Evolutionary conservation across 2,329 filamentous ascomycete species (phyloP).

Genomic region (Xylaria sp.): DNA sequence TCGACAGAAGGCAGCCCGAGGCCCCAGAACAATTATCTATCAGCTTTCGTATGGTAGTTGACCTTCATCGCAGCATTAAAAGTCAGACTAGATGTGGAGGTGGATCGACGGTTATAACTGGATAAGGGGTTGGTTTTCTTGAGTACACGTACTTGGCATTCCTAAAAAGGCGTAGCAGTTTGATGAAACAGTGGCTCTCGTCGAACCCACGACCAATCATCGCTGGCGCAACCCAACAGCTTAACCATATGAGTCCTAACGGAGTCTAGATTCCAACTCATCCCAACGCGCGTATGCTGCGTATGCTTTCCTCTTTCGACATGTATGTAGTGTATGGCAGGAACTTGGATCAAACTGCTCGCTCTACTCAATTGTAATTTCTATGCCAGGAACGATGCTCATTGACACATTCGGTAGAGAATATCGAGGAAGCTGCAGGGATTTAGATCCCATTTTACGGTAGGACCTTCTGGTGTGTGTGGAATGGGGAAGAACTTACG

Average conservation of each 20-base stretch:
- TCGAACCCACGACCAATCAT: slow-evolving; percentile 21
- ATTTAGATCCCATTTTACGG: neutral
- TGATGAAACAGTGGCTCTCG: slow-evolving; percentile 23
- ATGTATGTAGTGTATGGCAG: neutral
- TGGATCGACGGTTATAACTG: slow-evolving; percentile 31
- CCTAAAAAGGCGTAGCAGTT: slow-evolving; percentile 21
- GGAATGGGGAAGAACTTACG: neutral
- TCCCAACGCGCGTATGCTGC: slow-evolving; percentile 18
- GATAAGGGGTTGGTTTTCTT: slow-evolving; percentile 24
- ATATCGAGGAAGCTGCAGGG: neutral
- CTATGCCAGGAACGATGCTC: neutral
- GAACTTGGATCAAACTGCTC: neutral
- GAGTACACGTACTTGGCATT: slow-evolving; percentile 27
- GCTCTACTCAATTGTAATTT: neutral
- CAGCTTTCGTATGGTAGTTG: neutral
- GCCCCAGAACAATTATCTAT: neutral
- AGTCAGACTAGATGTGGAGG: neutral
- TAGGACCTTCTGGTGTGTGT: neutral
- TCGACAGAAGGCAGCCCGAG: slow-evolving; percentile 6
- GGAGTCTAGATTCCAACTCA: slow-evolving; percentile 15
- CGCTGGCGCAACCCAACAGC: neutral
- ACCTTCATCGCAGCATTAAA: slow-evolving; percentile 22
- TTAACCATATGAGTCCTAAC: slow-evolving; percentile 14
- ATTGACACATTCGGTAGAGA: neutral
- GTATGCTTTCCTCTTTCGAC: slow-evolving; percentile 1